phyloP scores from a whole-genome alignment of 345 rosid species.

The Moricandia arvensis region DNA sequence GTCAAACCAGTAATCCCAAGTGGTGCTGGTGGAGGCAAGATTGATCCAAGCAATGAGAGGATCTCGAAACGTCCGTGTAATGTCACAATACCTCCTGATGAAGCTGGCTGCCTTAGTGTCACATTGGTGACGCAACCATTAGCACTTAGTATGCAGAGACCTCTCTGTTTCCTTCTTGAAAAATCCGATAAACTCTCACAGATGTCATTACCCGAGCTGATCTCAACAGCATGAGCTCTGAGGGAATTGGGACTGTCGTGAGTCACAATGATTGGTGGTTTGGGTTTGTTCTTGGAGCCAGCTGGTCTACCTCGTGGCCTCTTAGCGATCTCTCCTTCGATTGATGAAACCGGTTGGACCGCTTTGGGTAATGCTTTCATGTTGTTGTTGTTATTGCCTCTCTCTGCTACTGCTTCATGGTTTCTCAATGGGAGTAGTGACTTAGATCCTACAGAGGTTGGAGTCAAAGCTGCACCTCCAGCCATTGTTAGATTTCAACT shows the following conservation, averaged over 20 bases:
- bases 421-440: slow-evolving; percentile 40
- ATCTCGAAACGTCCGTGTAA: slow-evolving; percentile 97
- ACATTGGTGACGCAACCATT: neutral
- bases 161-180: neutral
- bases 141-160: slow-evolving; percentile 10
- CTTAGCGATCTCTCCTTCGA: slow-evolving; percentile 55
- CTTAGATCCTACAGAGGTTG: slow-evolving; percentile 47
- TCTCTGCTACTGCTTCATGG: slow-evolving; percentile 46
- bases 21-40: slow-evolving; percentile 91
- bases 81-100: slow-evolving; percentile 78
- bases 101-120: slow-evolving; percentile 37
- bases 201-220: slow-evolving; percentile 85
- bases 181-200: slow-evolving; percentile 7
- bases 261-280: slow-evolving; percentile 89
- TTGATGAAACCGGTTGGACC: slow-evolving; percentile 53
- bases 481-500: slow-evolving; percentile 45
- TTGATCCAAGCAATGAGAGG: slow-evolving; percentile 83
- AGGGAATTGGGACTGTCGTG: slow-evolving; percentile 89
- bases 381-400: slow-evolving; percentile 37
- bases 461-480: slow-evolving; percentile 50
- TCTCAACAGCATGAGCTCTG: slow-evolving; percentile 91
- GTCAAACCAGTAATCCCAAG: slow-evolving; percentile 82
- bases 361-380: slow-evolving; percentile 50
- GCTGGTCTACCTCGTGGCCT: slow-evolving; percentile 95
- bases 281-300: slow-evolving; percentile 93